These are phyloP conservation scores for Cadophora sp. DNA, from an alignment of 2,329 filamentous ascomycete species.

Conservation along the genomic window DNA sequence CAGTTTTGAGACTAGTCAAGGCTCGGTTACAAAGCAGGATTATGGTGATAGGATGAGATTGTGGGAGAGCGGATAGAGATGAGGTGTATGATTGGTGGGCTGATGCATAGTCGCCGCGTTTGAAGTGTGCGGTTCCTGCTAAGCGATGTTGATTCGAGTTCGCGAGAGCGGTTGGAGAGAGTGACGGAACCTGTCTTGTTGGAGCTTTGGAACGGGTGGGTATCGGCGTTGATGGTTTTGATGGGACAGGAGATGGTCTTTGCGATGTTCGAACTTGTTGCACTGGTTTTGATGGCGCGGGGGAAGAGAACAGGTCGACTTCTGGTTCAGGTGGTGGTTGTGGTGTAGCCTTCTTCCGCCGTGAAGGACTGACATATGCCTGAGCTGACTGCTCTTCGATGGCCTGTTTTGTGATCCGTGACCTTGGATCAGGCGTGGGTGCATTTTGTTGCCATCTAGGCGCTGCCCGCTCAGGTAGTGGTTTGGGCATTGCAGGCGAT, in stretches of 20 bases:
- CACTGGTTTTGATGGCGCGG: constrained; percentile 45
- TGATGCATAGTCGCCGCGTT: constrained; percentile 88
- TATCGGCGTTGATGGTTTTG: constrained; percentile 53
- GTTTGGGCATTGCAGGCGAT: constrained; percentile 56
- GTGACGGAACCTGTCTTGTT: constrained; percentile 61
- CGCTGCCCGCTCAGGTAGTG: constrained; percentile 51
- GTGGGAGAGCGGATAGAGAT: constrained; percentile 77
- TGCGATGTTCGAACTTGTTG: constrained; percentile 45
- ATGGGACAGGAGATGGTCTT: constrained; percentile 49
- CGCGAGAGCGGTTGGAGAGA: constrained; percentile 73
- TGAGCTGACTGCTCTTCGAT: constrained; percentile 82
- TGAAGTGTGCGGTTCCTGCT: constrained; percentile 87
- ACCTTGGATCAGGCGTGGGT: constrained; percentile 54
- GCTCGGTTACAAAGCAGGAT: constrained; percentile 92
- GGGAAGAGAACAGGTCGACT: constrained; percentile 61
- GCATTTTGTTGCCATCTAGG: constrained; percentile 66
- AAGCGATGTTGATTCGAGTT: constrained; percentile 80
- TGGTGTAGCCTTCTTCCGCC: constrained; percentile 72
- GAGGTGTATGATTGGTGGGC: constrained; percentile 84
- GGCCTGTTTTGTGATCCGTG: constrained; percentile 73
- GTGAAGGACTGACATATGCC: constrained; percentile 85
- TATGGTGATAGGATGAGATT: constrained; percentile 82
- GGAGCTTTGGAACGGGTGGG: constrained; percentile 55
- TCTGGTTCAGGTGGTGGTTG: constrained; percentile 60
- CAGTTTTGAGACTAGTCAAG: constrained; percentile 88